A percentile compares a stretch with the other conserved stretches of the same genome.
Evolutionary conservation across 345 rosid species (phyloP).

Genomic region (Physaria fendleri): DNA sequence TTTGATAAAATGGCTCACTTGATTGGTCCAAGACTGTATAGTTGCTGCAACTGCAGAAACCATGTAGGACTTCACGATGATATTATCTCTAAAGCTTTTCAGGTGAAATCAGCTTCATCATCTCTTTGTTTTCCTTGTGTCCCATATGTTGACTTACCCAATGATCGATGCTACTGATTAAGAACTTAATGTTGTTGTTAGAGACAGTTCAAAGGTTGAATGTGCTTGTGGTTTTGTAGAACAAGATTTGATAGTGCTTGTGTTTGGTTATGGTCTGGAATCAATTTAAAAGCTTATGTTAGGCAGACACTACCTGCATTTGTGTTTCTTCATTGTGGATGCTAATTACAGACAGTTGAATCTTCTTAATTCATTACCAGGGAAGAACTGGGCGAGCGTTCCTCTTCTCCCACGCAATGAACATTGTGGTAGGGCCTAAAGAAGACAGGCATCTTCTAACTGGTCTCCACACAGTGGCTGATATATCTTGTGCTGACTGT

Average conservation of each 20-base stretch:
- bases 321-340: conserved; percentile 2
- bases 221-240: not conserved
- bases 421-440: conserved; percentile 53
- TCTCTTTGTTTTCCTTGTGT: not conserved
- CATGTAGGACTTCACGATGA: conserved; percentile 87
- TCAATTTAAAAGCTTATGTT: too few species aligned
- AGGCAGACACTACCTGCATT: not conserved
- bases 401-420: conserved; percentile 84
- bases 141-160: too few species aligned
- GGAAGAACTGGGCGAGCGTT: conserved; percentile 87
- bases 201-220: not conserved
- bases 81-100: conserved; percentile 87
- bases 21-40: conserved; percentile 71
- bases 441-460: conserved; percentile 72
- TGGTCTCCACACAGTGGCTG: conserved; percentile 87
- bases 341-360: too few species aligned
- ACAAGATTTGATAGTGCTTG: too few species aligned
- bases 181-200: too few species aligned
- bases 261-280: too few species aligned
- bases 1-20: conserved; percentile 51
- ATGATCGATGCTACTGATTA: too few species aligned
- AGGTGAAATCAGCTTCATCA: conserved; percentile 46
- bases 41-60: conserved; percentile 82
- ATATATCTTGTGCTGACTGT: conserved; percentile 64
- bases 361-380: conserved; percentile 21